Evolutionary conservation across 23 red algal genomes (phyloP).

Genomic region (Cyanidiococcus yangmingshanensis): DNA sequence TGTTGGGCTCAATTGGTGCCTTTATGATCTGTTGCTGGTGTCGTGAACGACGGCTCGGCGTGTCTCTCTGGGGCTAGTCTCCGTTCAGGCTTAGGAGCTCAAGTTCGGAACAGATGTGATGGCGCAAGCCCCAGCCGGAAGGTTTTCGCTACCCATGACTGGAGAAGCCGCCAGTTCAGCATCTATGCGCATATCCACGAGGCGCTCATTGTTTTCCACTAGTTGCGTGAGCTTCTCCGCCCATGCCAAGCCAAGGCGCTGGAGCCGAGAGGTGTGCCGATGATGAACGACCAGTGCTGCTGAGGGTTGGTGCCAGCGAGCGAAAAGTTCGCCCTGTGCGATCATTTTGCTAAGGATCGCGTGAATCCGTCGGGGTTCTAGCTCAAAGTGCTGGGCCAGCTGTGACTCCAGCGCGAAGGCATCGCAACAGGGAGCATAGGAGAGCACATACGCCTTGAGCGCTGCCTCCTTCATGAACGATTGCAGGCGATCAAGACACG

Average conservation of each 20-base stretch:
- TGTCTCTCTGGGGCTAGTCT: too few relatives aligned
- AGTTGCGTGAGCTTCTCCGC: constrained; percentile 14
- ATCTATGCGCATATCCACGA: not conserved
- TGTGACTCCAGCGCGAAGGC: constrained; percentile 37
- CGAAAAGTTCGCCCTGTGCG: not conserved
- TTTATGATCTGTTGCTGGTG: too few relatives aligned
- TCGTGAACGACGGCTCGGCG: too few relatives aligned
- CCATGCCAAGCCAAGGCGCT: not conserved
- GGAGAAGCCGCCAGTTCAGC: not conserved
- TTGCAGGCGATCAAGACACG: constrained; percentile 21
- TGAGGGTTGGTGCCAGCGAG: not conserved
- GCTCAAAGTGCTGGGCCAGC: constrained; percentile 60
- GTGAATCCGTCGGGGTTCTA: constrained; percentile 28
- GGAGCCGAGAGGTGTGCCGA: not conserved
- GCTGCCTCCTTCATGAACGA: constrained; percentile 68
- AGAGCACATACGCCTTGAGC: constrained; percentile 68
- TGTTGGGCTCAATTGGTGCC: too few relatives aligned
- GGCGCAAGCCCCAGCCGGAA: too few relatives aligned
- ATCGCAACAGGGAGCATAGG: constrained; percentile 79
- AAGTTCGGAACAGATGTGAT: too few relatives aligned
- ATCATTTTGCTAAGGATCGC: constrained; percentile 15
- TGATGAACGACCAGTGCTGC: not conserved
- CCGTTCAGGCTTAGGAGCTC: too few relatives aligned
- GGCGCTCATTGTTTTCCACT: constrained; percentile 14
- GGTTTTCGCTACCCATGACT: not conserved